Percentiles rank a stretch among this genome's conserved stretches.
These are phyloP conservation scores for Trypethelium eluteriae DNA, from an alignment of 495 filamentous ascomycete genomes.

Conservation along the genomic window DNA sequence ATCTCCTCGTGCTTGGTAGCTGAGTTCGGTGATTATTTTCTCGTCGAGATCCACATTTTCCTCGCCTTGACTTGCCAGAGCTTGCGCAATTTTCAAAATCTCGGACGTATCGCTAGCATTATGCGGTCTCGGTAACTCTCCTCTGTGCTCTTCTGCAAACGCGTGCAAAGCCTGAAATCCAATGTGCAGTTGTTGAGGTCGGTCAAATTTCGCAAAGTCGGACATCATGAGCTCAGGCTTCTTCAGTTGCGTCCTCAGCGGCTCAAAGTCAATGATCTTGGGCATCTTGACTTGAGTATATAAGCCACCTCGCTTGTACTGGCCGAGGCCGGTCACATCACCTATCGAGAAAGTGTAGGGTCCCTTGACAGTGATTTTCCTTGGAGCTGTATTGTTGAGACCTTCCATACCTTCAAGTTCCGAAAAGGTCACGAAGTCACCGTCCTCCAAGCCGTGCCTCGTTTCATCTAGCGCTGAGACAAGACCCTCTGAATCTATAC, in stretches of 20 bases:
- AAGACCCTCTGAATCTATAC: slow-evolving; percentile 76
- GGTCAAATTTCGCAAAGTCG: slow-evolving; percentile 95
- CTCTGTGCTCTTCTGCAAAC: slow-evolving; percentile 61
- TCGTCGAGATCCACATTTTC: slow-evolving; percentile 81
- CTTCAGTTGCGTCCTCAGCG: slow-evolving; percentile 63
- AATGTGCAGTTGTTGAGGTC: slow-evolving; percentile 82
- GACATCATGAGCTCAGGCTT: slow-evolving; percentile 85
- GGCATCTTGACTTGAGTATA: slow-evolving; percentile 97
- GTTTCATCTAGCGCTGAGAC: slow-evolving; percentile 95
- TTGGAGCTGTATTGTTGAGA: slow-evolving; percentile 71
- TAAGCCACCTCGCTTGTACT: slow-evolving; percentile 79
- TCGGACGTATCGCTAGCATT: slow-evolving; percentile 76
- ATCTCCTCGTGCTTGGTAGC: slow-evolving; percentile 91
- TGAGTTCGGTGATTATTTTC: slow-evolving; percentile 86
- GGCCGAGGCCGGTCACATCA: slow-evolving; percentile 76
- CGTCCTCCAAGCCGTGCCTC: slow-evolving; percentile 90
- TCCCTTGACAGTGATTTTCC: slow-evolving; percentile 86
- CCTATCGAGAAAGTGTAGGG: slow-evolving; percentile 97
- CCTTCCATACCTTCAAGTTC: slow-evolving; percentile 91
- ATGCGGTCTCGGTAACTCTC: slow-evolving; percentile 70
- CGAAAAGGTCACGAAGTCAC: slow-evolving; percentile 89
- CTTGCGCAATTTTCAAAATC: slow-evolving; percentile 62
- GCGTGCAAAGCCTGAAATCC: slow-evolving; percentile 88
- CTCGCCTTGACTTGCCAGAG: slow-evolving; percentile 53
- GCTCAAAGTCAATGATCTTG: slow-evolving; percentile 83